A percentile compares a stretch with the other conserved stretches of the same genome.
Evolutionary conservation across 805 yeast genomes (phyloP).

Genomic region (Candida ficus): DNA sequence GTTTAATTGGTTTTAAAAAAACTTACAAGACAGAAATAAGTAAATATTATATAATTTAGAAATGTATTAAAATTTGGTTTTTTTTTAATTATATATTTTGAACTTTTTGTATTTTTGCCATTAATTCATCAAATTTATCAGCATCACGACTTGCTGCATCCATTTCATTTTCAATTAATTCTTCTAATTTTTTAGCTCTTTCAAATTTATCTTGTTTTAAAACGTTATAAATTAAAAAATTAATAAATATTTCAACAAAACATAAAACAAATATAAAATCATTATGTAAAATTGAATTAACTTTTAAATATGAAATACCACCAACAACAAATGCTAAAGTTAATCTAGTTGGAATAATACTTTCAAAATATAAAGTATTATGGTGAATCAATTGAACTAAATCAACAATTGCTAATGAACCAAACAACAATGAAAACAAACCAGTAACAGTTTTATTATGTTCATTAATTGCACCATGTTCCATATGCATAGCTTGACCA

Average conservation of each 20-base stretch:
- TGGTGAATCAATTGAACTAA: conserved; percentile 49
- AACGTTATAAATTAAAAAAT: conserved; percentile 55
- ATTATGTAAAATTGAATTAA: conserved; percentile 46
- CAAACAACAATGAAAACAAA: conserved; percentile 38
- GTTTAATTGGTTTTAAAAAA: conserved; percentile 12
- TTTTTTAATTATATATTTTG: conserved; percentile 6
- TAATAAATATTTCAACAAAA: conserved; percentile 66
- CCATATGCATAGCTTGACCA: conserved; percentile 54
- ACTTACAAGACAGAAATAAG: not conserved
- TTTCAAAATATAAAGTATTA: conserved; percentile 46
- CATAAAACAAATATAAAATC: conserved; percentile 51
- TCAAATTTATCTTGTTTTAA: conserved; percentile 50
- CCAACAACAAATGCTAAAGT: conserved; percentile 44
- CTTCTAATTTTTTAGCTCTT: conserved; percentile 42
- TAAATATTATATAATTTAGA: too few species aligned
- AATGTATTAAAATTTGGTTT: too few species aligned
- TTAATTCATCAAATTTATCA: conserved; percentile 13
- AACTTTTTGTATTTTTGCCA: conserved; percentile 13
- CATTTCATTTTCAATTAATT: conserved; percentile 18
- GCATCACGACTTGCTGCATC: conserved; percentile 15
- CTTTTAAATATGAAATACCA: conserved; percentile 42
- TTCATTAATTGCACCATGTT: conserved; percentile 34
- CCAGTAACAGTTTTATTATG: conserved; percentile 23
- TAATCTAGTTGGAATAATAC: conserved; percentile 55
- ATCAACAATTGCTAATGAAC: conserved; percentile 44